Base-by-base conservation (phyloP, 352 stramenopile species). In the Globisporangium recalcitrans region DNA sequence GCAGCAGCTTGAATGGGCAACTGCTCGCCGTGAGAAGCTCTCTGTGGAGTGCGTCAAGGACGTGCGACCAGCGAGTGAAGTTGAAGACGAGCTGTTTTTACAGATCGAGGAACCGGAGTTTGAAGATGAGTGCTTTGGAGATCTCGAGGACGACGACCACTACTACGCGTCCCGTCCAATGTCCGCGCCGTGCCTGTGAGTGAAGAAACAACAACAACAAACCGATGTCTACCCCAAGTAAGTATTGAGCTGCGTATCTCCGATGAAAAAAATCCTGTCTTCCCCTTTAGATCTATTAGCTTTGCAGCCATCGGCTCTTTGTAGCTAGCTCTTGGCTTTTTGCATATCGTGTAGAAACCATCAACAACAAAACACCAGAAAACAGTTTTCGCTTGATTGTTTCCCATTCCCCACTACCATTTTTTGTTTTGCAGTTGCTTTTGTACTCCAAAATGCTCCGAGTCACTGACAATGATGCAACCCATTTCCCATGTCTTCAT, bases 161-260 rank as follows among this genome's bases (percentile, higher is more conserved):
- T 65, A 65, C 60, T 65, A 65, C 31, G 29, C 60, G 52, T 65
- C 55, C 60, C 60, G 54, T 10, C 31, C 40, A 11, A 65, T 59
- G 52, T 65, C 60, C 27, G 55, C 52, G n/a, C 60, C 60, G 29
- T 65, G 60, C 21, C 26, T 65, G 51, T 64, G 29, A 64, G n/a
- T 8, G 36, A 52, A 27, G 36, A 52, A 27, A 4, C 52, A 31
- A 31, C 32, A 22, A 7, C 31, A n/a, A 31, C 26, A 26, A 52
- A 52, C n/a, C 24, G 24, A 14, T 31, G 7, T 22, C 27, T 21
- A 19, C 7, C 31, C 26, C 49, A 57, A 57, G 51, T 57, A 57
- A 57, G 51, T 57, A 56, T 46, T 56, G 49, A 56, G 29, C 26
- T 53, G 24, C 24, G 47, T 53, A 38, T 26, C 34, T 13, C 24